Conservation (phyloP, 306 rosid genomes). For the Malus sieversii region DNA sequence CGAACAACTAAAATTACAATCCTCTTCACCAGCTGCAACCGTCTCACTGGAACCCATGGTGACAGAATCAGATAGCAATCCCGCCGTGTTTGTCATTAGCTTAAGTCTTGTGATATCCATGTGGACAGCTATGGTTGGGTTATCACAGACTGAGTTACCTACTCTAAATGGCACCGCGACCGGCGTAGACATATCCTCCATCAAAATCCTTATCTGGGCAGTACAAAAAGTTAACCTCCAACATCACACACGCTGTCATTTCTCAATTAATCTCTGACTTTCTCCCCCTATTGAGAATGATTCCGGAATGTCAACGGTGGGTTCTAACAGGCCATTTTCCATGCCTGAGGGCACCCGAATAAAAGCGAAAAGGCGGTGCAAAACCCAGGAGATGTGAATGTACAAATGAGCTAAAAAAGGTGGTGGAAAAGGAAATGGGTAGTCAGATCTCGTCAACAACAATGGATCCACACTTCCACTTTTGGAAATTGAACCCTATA, state of each 20-base stretch:
- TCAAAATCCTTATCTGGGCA: conserved; percentile 50
- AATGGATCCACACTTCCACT: conserved; percentile 47
- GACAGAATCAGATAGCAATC: conserved; percentile 48
- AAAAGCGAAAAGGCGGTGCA: conserved; percentile 20
- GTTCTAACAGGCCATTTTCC: conserved; percentile 46
- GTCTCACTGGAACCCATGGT: conserved; percentile 38
- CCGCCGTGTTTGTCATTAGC: conserved; percentile 56
- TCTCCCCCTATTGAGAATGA: conserved; percentile 42
- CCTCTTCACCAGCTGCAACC: conserved; percentile 35
- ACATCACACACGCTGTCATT: conserved; percentile 58
- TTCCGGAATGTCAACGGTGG: conserved; percentile 41
- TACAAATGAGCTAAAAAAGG: conserved; percentile 40
- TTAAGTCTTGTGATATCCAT: conserved; percentile 65
- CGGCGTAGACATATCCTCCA: conserved; percentile 72
- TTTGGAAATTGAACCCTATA: conserved; percentile 28
- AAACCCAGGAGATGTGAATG: conserved; percentile 36
- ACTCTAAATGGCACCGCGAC: conserved; percentile 61
- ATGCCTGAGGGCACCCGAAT: conserved; percentile 38
- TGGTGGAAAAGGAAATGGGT: conserved; percentile 38
- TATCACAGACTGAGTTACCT: conserved; percentile 77
- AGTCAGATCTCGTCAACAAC: conserved; percentile 89
- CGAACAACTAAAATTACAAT: conserved; percentile 32
- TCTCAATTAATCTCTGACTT: conserved; percentile 44
- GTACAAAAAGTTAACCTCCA: conserved; percentile 47
- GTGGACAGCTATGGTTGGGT: conserved; percentile 42